Percentiles rank a stretch among this genome's conserved stretches.
These are phyloP conservation scores for Cordyceps militaris DNA, from an alignment of 2,329 filamentous ascomycete species.

Conservation along the genomic window DNA sequence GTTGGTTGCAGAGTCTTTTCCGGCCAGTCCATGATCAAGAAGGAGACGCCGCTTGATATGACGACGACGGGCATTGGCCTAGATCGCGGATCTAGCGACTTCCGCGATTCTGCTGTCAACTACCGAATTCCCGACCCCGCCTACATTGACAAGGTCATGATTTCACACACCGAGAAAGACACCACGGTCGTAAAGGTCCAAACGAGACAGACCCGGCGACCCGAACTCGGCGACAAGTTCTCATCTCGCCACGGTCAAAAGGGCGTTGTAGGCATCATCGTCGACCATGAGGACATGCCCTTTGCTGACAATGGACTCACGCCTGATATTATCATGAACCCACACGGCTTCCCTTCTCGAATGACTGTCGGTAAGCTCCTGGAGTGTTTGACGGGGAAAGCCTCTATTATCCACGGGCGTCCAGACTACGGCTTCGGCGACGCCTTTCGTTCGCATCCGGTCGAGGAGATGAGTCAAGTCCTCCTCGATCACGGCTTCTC, in stretches of 20 bases:
- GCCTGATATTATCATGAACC: conserved; percentile 99
- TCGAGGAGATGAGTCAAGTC: conserved; percentile 82
- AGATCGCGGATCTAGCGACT: conserved; percentile 56
- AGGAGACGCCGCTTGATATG: conserved; percentile 75
- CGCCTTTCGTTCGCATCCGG: conserved; percentile 73
- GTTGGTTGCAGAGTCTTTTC: conserved; percentile 73
- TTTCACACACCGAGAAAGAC: conserved; percentile 82
- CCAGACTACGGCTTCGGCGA: conserved; percentile 80
- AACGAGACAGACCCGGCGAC: conserved; percentile 88
- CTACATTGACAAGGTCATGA: conserved; percentile 94
- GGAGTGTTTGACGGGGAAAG: conserved; percentile 90
- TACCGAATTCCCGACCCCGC: conserved; percentile 80
- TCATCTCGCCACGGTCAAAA: conserved; percentile 98
- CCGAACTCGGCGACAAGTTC: conserved; percentile 97
- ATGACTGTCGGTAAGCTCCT: conserved; percentile 99
- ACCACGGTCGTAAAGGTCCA: conserved; percentile 87
- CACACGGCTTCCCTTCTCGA: conserved; percentile 97
- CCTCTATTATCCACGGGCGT: conserved; percentile 75
- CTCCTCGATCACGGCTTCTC: conserved; percentile 85
- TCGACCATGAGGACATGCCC: conserved; percentile 93
- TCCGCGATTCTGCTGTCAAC: conserved; percentile 61
- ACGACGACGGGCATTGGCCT: conserved; percentile 63
- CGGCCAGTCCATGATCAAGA: conserved; percentile 86
- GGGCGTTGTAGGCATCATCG: conserved; percentile 93
- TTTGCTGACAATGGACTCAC: conserved; percentile 85